phyloP scores from a whole-genome alignment of 257 asterid genomes.

The Scutellaria barbata region DNA sequence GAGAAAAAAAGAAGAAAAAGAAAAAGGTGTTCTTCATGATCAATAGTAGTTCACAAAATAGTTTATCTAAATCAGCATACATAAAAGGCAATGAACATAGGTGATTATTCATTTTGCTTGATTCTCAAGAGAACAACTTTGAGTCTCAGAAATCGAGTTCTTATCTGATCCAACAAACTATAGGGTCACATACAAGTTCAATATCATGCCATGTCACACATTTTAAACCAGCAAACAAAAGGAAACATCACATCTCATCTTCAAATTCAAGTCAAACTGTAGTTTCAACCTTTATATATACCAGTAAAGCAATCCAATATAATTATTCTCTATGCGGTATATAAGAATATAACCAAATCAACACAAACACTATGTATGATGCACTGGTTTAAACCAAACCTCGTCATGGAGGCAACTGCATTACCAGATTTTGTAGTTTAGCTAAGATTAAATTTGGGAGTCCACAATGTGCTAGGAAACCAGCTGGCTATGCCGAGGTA shows the following conservation, averaged over 20 bases:
- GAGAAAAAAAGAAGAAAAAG: background rate
- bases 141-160: background rate
- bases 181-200: background rate
- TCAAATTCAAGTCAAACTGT: slow-evolving; percentile 36
- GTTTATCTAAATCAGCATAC: no score
- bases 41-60: no score
- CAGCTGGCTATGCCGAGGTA: slow-evolving; percentile 45
- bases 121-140: no score
- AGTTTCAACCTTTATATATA: slow-evolving; percentile 32
- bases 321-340: slow-evolving; percentile 32
- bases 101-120: no score
- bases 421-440: slow-evolving; percentile 27
- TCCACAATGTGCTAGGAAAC: background rate
- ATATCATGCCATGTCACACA: background rate
- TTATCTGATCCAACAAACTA: background rate
- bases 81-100: no score
- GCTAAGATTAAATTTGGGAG: slow-evolving; percentile 19
- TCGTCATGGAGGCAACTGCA: background rate
- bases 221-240: background rate
- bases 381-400: slow-evolving; percentile 31
- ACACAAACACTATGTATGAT: slow-evolving; percentile 21
- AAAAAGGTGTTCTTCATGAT: no score
- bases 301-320: slow-evolving; percentile 25
- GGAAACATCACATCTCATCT: background rate
- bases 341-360: slow-evolving; percentile 32